Evolutionary conservation across 495 filamentous ascomycete species (phyloP), one percentile per base, ranked within the genome.

Genomic region (Pyronema domesticum): DNA sequence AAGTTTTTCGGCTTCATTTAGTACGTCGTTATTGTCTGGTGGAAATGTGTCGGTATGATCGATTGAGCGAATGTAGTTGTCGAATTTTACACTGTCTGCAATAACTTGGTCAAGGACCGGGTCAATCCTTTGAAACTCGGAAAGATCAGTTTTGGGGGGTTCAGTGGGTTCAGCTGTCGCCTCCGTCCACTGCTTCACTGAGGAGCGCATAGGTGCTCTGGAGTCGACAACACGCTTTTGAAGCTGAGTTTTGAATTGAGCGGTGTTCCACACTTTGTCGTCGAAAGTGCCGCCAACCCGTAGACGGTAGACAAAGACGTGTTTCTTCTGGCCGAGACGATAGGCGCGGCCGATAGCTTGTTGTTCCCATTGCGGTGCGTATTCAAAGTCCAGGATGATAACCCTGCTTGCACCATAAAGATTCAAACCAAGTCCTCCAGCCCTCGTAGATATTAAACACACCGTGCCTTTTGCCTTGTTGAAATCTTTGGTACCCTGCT

Each of bases 271-370:
- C 15, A 89, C 68, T 0, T 71, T 71, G 23, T 81, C 76, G 62
- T 95, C 86, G 62, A 80, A 86, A 0, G 88, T 94, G 1, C 88
- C 89, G 4, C 79, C 85, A 11, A 78, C 70, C 18, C 82, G 68
- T 51, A 96, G 78, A n/a, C 83, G 82, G 64, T 96, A 96, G 3
- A 95, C 86, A 66, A 73, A 94, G 1, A 94, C 88, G 0, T 74
- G 72, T 58, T 94, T 95, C 14, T 66, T 68, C 61, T 96, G 89
- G 0, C 89, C 89, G 17, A 96, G 73, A 2, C 89, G 85, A 64
- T 93, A 94, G 0, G 83, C 82, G 58, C 89, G 76, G 7, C 86
- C 89, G 53, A 96, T 76, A 6, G 89, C 89, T 65, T 96, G 89
- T 54, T 89, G 79, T 63, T 95, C 89, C 66, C 79, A 75, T 5